phyloP scores from a whole-genome alignment of 257 asterid species.

The Fraxinus americana region DNA sequence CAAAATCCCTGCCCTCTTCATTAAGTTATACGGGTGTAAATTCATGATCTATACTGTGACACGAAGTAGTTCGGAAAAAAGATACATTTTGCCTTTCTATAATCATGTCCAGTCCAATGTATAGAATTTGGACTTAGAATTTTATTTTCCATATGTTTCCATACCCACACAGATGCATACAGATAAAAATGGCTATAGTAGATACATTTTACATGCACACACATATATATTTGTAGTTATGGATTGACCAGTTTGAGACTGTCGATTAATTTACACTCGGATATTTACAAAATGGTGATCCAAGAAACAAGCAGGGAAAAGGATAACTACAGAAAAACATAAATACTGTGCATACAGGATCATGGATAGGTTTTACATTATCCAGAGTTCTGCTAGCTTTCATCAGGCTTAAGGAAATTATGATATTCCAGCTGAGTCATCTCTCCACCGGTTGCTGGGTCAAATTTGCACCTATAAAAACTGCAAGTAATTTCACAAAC shows the following conservation, averaged over 20 bases:
- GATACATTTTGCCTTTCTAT: too few relatives aligned
- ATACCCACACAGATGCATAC: too few relatives aligned
- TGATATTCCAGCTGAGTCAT: conserved; percentile 83
- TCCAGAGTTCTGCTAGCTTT: conserved; percentile 34
- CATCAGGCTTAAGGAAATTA: conserved; percentile 77
- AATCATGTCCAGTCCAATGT: background rate
- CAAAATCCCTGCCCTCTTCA: too few relatives aligned
- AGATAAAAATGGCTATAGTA: too few relatives aligned
- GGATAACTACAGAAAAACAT: background rate
- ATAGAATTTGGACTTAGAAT: background rate
- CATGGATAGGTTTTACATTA: background rate
- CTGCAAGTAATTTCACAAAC: conserved; percentile 41
- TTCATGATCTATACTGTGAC: too few relatives aligned
- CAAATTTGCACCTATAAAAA: conserved; percentile 79
- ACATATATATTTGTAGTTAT: background rate
- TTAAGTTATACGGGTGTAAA: too few relatives aligned
- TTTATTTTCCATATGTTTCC: too few relatives aligned
- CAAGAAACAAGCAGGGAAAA: background rate
- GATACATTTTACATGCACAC: too few relatives aligned
- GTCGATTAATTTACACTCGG: conserved; percentile 14
- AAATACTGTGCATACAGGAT: background rate
- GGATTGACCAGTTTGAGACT: conserved; percentile 1
- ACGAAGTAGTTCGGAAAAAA: too few relatives aligned
- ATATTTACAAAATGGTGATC: conserved; percentile 16
- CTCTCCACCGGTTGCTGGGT: conserved; percentile 78